Base-by-base conservation (phyloP, 1,284 basidiomycete genomes). In the Leccinum subrobustum region DNA sequence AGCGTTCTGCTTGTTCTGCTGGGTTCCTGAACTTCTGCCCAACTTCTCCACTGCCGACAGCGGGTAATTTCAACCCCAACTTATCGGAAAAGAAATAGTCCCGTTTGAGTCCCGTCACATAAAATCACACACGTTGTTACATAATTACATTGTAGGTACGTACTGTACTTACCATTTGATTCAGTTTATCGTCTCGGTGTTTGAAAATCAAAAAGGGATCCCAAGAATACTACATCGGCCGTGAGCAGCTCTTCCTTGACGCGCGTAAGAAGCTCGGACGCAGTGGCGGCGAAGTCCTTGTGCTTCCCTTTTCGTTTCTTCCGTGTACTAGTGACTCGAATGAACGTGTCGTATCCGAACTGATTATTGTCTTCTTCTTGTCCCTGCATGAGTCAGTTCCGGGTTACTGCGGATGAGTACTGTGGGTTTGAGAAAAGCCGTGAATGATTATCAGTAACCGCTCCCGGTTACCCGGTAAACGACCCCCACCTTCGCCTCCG, bases 311-410 rank as follows among this genome's bases (percentile, higher is more conserved):
- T 65, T 63, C 73, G 77, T 60, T 75, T 78, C 63, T 74, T 79
- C 61, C 78, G 76, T 60, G 76, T 77, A 29, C 27, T 29, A 68
- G 69, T 65, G 61, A 76, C 76, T 60, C 79, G 82, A 23, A 63
- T 72, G 66, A 79, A 78, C 2, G 70, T 67, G 61, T 74, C 72
- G 63, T 79, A 78, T 27, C 63, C 64, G 63, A 79, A 80, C 52
- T 67, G 57, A 57, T 39, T 44, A 29, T 23, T 56, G 27, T 63
- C 51, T 52, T 20, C 57, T 37, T 62, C 44, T 53, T 58, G 16
- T 31, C 63, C 68, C 61, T 62, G 62, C 69, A 70, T 71, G 33
- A 37, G 44, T 47, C 44, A 47, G 44, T 47, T 35, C 18, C 39
- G 53, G 44, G 57, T 35, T 61, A 51, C 23, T 27, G 37, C 52